These are phyloP conservation scores for Aspergillus aculeatinus DNA, from an alignment of 2,329 filamentous ascomycete genomes.

Conservation along the genomic window DNA sequence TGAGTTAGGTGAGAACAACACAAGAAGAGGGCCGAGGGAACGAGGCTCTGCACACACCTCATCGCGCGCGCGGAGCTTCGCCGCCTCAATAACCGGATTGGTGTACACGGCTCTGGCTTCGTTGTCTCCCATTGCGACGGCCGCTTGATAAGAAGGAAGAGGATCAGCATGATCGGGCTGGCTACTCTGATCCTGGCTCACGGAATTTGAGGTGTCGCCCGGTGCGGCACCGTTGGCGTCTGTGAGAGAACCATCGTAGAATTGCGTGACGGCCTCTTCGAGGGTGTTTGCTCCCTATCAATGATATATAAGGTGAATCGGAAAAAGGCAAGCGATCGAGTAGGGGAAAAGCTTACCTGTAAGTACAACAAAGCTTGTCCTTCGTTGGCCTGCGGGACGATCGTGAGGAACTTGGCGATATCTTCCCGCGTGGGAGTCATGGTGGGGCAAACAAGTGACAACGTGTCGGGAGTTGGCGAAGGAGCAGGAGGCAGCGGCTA, in stretches of 20 bases:
- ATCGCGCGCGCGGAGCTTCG: conserved; percentile 1
- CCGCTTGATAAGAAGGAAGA: neutral
- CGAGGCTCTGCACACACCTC: conserved; percentile 2
- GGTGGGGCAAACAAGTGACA: neutral
- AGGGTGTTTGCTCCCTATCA: neutral
- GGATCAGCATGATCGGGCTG: neutral
- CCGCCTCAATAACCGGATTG: conserved; percentile 1
- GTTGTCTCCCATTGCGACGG: no score
- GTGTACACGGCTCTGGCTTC: neutral
- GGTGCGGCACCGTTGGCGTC: neutral
- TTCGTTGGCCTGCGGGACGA: neutral
- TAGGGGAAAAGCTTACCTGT: neutral
- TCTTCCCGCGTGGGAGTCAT: neutral
- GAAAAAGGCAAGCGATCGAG: neutral
- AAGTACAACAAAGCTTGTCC: neutral
- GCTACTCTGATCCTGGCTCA: no score
- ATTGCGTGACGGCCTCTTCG: neutral
- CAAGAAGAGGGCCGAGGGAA: neutral
- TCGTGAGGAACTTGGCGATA: neutral
- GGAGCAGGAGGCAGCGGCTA: no score
- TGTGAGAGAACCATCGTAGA: neutral
- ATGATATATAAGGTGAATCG: neutral
- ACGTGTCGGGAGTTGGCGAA: no score
- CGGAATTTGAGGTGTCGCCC: neutral
- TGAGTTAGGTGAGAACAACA: neutral